Evolutionary conservation across 169 alveolate genomes (phyloP), one percentile per base, ranked within the genome.

Genomic region (Plasmodium yoelii): DNA sequence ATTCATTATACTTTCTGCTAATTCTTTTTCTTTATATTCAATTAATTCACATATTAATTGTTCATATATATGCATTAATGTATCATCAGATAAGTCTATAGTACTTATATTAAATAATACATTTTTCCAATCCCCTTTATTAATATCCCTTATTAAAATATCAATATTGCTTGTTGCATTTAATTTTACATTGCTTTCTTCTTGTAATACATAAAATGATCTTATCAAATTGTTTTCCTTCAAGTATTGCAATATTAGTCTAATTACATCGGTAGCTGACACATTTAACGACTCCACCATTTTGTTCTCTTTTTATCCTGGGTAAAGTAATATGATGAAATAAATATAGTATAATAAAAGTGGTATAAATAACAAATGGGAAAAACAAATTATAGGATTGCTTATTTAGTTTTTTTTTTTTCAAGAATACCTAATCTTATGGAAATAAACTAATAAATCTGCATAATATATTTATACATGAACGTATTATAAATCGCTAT

Each of bases 51-150:
- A 67, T 39, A 94, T 91, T 8, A 94, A 63, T 94, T 94, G 96
- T 44, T 94, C 96, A 84, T 92, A 94, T 26, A 94, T 70, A 57
- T 88, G 70, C 70, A 80, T 92, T 10, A 94, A 44, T 8, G 95
- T 92, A 5, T 89, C 94, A 56, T 92, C 94, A 68, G 95, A 94
- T 18, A 94, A 82, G 56, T 88, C 72, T 88, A 94, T 87, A 24
- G 96, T 94, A 26, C 91, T 94, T 39, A 94, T 90, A 19, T 80
- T 77, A 70, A 77, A 94, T 7, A 94, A 28, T 1, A 94, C 96
- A 47, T 92, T 92, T 88, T 90, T 94, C 96, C 96, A 94, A 28
- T 94, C 64, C 0, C 96, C 96, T 92, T 88, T 92, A 63, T 89
- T 93, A 28, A 91, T 93, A 63, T 92, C 96, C 2, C 94, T 91